Percentiles rank a stretch among this genome's conserved stretches.
Conservation (phyloP, 129 eudicot genomes). For the Escallonia rubra region DNA sequence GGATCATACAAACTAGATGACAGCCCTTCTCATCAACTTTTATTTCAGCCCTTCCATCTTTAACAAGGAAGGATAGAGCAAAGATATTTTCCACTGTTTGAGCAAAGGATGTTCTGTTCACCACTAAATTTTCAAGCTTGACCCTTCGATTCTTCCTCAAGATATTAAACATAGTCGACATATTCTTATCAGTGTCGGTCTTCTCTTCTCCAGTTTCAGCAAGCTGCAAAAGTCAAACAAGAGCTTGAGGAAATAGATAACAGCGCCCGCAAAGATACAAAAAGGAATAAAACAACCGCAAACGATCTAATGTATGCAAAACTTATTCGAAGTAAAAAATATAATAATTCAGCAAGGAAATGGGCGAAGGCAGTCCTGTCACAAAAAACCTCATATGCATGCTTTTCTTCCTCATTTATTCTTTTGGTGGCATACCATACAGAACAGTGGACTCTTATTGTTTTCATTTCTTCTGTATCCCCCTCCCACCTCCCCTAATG, state of each 20-base stretch:
- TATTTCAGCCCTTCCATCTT: constrained; percentile 88
- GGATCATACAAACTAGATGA: constrained; percentile 72
- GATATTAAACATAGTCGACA: constrained; percentile 71
- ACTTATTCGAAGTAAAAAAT: background rate
- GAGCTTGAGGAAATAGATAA: background rate
- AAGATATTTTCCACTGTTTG: constrained; percentile 90
- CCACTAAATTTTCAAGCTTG: constrained; percentile 56
- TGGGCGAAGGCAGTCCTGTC: background rate
- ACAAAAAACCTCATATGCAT: background rate
- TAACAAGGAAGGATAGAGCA: constrained; percentile 76
- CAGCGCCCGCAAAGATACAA: background rate
- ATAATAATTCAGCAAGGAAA: too few species aligned
- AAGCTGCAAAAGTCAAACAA: constrained; percentile 45
- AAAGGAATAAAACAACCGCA: background rate
- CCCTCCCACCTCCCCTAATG: too few species aligned
- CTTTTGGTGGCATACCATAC: too few species aligned
- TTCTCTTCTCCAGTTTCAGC: constrained; percentile 46
- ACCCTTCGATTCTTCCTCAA: constrained; percentile 56
- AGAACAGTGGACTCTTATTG: too few species aligned
- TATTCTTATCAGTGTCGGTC: constrained; percentile 81
- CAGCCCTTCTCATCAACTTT: constrained; percentile 48
- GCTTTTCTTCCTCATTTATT: background rate
- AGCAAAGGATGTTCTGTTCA: constrained; percentile 72
- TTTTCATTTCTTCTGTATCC: too few species aligned
- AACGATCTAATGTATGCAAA: background rate